Conservation (phyloP, 1,139 yeast genomes). For the Lodderomyces metapsilosis region DNA sequence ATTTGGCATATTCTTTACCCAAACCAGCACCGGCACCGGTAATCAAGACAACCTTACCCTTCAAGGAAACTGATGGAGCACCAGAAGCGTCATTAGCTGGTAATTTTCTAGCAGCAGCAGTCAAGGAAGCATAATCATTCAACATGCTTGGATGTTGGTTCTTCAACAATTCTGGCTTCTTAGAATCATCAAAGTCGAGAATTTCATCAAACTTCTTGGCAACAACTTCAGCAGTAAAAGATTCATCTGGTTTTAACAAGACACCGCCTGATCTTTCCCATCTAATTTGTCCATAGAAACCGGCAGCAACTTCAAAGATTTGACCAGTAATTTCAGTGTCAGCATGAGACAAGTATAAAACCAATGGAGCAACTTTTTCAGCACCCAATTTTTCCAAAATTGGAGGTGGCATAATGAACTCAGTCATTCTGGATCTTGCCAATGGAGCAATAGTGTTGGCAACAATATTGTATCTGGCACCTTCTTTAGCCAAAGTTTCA, state of each 20-base stretch:
- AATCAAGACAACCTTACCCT: conserved; percentile 82
- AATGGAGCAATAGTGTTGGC: conserved; percentile 91
- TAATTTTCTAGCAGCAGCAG: conserved; percentile 49
- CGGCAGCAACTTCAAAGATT: conserved; percentile 91
- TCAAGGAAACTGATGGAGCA: conserved; percentile 55
- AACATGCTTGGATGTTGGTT: conserved; percentile 66
- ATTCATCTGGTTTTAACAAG: conserved; percentile 72
- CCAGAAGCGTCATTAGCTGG: conserved; percentile 59
- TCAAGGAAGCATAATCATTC: conserved; percentile 59
- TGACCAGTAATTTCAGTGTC: conserved; percentile 62
- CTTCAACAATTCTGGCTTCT: conserved; percentile 52
- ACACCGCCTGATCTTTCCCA: conserved; percentile 95
- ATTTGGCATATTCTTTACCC: conserved; percentile 85
- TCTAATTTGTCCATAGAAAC: conserved; percentile 85
- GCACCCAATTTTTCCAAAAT: conserved; percentile 79
- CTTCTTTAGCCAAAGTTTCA: conserved; percentile 95
- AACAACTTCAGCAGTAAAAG: conserved; percentile 84
- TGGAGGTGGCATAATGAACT: conserved; percentile 81
- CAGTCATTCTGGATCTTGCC: conserved; percentile 97
- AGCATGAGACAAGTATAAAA: conserved; percentile 75
- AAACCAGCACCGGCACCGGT: conserved; percentile 97
- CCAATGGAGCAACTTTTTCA: conserved; percentile 88
- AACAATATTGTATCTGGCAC: conserved; percentile 75
- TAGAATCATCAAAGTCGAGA: conserved; percentile 54
- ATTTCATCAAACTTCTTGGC: conserved; percentile 67